Conservation (phyloP, 805 yeast genomes). For the Lipomyces oligophaga region DNA sequence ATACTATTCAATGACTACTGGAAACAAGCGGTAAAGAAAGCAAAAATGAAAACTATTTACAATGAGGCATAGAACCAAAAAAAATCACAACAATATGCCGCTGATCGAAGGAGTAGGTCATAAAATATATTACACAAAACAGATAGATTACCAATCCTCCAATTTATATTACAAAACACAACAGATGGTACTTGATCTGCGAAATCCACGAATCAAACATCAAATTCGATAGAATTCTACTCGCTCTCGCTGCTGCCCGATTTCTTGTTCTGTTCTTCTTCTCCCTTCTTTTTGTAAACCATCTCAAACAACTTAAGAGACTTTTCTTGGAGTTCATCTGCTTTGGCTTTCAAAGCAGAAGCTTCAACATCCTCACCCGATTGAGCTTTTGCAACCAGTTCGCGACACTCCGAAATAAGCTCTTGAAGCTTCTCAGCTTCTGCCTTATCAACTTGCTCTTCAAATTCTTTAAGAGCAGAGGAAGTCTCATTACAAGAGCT, state of each 20-base stretch:
- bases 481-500: conserved; percentile 85
- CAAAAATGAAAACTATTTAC: too few species aligned
- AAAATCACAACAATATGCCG: background rate
- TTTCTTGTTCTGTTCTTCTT: conserved; percentile 31
- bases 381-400: conserved; percentile 67
- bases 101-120: too few species aligned
- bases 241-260: conserved; percentile 23
- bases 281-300: conserved; percentile 49
- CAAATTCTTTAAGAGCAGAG: conserved; percentile 73
- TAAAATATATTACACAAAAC: conserved; percentile 5
- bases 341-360: conserved; percentile 67
- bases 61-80: background rate
- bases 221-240: conserved; percentile 4
- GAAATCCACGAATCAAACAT: background rate
- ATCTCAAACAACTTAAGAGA: conserved; percentile 80
- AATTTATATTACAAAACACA: background rate
- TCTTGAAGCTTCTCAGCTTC: conserved; percentile 55
- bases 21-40: too few species aligned
- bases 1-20: too few species aligned
- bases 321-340: conserved; percentile 77
- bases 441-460: conserved; percentile 56
- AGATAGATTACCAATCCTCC: background rate
- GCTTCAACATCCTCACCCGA: conserved; percentile 62
- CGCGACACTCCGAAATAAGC: conserved; percentile 63
- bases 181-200: background rate